Percentiles rank a stretch among this genome's conserved stretches.
Conservation (phyloP, 805 yeast species). For the Starmera dryadoides region DNA sequence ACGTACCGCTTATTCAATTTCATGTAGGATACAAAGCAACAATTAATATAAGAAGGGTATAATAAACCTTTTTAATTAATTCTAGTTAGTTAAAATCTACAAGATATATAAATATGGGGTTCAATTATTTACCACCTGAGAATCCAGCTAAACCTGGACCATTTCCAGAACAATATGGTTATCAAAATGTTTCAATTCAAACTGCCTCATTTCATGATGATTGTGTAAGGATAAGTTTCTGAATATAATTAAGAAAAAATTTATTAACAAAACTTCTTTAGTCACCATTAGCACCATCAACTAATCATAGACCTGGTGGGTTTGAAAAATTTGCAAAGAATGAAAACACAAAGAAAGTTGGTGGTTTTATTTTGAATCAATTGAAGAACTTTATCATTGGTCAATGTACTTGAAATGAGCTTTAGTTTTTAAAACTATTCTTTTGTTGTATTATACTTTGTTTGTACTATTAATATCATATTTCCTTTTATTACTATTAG, state of each 20-base stretch:
- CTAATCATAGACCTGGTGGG: slow-evolving; percentile 6
- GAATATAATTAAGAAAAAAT: too few relatives aligned
- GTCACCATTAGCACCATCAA: slow-evolving; percentile 14
- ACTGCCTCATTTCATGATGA: slow-evolving; percentile 11
- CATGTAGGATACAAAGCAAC: too few relatives aligned
- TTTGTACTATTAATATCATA: too few relatives aligned
- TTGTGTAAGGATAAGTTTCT: slow-evolving; percentile 2
- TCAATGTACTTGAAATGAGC: neutral
- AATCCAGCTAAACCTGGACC: slow-evolving; percentile 17
- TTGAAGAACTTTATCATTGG: neutral
- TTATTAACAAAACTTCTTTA: neutral
- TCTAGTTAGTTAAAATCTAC: too few relatives aligned
- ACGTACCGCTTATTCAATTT: too few relatives aligned
- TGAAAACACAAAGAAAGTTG: slow-evolving; percentile 20
- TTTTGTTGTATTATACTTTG: too few relatives aligned
- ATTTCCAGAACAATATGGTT: slow-evolving; percentile 16
- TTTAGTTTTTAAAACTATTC: too few relatives aligned
- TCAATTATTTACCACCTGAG: slow-evolving; percentile 13
- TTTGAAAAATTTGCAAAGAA: slow-evolving; percentile 14
- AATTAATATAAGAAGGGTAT: too few relatives aligned
- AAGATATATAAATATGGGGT: slow-evolving; percentile 7
- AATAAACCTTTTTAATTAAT: too few relatives aligned
- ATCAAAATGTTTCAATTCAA: slow-evolving; percentile 7
- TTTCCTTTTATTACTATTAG: too few relatives aligned
- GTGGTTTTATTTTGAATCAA: slow-evolving; percentile 10